Base-by-base conservation (phyloP, 2,329 filamentous ascomycete genomes). In the Fusarium sp. region DNA sequence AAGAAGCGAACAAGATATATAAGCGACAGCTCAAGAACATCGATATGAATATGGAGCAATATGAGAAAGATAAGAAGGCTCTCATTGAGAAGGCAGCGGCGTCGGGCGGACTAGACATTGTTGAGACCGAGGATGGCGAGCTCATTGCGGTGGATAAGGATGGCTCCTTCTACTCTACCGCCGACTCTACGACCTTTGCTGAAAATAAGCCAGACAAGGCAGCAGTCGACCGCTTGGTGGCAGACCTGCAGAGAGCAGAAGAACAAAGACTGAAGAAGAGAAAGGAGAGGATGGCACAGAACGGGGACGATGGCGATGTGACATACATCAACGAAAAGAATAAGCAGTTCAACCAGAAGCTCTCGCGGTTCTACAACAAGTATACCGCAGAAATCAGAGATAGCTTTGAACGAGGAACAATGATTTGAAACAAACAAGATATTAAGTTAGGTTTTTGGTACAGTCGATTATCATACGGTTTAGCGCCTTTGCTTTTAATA, bases 301-400 rank as follows among this genome's bases (percentile, higher is more conserved):
- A 92, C 72, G 94, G 95, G 66, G 95, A 97, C 73, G 93, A 95
- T 54, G 92, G 91, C 35, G 96, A 99, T 83, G 93, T 98, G 78
- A 98, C 96, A 13, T 98, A 98, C 84, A 99, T 99, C 89, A 99
- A 99, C 85, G 95, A 98, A 85, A 98, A 99, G 92, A 99, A 99
- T 88, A 98, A 98, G 88, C 95, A 98, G 88, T 99, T 99, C 87
- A 99, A 99, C 90, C 92, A 97, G 86, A 98, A 99, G 86, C 87
- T 99, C 83, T 88, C 93, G 61, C 89, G 96, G 75, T 99, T 98
- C 86, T 99, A 99, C 85, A 96, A 99, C 85, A 97, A 98, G 87
- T 99, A 99, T 83, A 99, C 96, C 51, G 91, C 93, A 38, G 96
- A 99, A 82, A 98, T 99, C 78, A 88, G 96, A 80, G 96, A 99